Percentiles rank a stretch among this genome's conserved stretches.
These are phyloP conservation scores for Trichoderma virens DNA, from an alignment of 495 filamentous ascomycete species.

Conservation along the genomic window DNA sequence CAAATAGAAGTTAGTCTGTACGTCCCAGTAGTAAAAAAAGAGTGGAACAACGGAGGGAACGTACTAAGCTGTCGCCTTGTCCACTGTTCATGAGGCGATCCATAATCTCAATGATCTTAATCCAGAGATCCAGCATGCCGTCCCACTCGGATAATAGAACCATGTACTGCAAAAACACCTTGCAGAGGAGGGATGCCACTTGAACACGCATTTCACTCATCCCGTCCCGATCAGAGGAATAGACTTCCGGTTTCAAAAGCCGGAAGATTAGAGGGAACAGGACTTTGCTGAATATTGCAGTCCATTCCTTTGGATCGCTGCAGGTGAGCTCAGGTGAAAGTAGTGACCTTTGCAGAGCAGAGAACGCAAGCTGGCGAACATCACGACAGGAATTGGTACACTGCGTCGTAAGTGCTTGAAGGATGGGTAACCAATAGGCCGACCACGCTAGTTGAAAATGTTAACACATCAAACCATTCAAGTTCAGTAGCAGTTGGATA, in stretches of 20 bases:
- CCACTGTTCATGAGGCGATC: conserved; percentile 95
- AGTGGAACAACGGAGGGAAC: conserved; percentile 21
- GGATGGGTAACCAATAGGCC: conserved; percentile 95
- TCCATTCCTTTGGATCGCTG: conserved; percentile 80
- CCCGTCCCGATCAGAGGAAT: conserved; percentile 80
- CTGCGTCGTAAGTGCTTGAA: conserved; percentile 77
- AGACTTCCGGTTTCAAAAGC: conserved; percentile 91
- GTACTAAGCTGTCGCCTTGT: conserved; percentile 80
- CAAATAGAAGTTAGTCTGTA: conserved; percentile 10
- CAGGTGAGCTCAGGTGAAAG: conserved; percentile 72
- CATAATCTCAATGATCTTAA: conserved; percentile 88
- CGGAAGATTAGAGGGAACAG: conserved; percentile 88
- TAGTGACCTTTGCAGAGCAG: conserved; percentile 78
- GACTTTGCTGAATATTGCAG: conserved; percentile 87
- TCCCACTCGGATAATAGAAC: conserved; percentile 76
- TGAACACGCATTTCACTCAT: conserved; percentile 96
- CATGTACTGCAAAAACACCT: conserved; percentile 91
- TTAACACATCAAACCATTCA: conserved; percentile 8
- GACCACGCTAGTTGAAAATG: conserved; percentile 67
- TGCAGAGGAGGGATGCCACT: conserved; percentile 83
- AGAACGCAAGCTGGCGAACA: conserved; percentile 80
- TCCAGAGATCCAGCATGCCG: conserved; percentile 90
- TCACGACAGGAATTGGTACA: conserved; percentile 94
- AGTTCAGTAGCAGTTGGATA: too few relatives aligned
- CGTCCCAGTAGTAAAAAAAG: not conserved